Evolutionary conservation across 2,329 filamentous ascomycete species (phyloP).

Genomic region (Neonectria punicea): DNA sequence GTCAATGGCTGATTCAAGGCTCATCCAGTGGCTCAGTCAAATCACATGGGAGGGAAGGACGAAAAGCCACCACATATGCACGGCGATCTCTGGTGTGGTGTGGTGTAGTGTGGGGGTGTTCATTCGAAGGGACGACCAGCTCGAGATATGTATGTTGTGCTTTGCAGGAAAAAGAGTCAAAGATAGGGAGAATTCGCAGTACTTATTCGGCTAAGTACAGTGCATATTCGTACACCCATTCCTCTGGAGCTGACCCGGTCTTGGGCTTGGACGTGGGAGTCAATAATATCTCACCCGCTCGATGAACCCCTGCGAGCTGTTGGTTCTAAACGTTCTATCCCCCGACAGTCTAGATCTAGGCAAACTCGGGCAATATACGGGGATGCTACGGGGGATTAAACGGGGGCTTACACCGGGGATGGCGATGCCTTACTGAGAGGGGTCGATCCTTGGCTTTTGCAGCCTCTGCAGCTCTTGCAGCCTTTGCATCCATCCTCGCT

Average conservation of each 20-base stretch:
- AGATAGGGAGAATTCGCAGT: neutral
- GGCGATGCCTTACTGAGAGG: neutral
- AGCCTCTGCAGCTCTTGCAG: conserved; percentile 16
- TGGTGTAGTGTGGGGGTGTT: conserved; percentile 1
- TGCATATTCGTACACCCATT: neutral
- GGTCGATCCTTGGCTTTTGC: conserved; percentile 37
- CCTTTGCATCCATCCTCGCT: neutral
- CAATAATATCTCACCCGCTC: neutral
- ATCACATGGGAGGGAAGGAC: neutral
- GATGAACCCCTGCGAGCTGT: neutral
- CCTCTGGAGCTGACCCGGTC: neutral
- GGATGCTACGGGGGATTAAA: neutral
- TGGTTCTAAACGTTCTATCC: neutral
- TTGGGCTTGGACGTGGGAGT: neutral
- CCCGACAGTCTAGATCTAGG: neutral
- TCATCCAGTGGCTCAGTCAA: neutral
- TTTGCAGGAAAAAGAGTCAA: neutral
- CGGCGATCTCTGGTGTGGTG: conserved; percentile 1
- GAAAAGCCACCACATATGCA: conserved; percentile 2
- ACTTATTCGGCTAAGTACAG: neutral
- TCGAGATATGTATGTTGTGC: neutral
- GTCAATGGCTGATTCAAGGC: conserved; percentile 3
- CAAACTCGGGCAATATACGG: conserved; percentile 24
- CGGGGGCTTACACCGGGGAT: no score
- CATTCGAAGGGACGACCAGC: neutral